Base-by-base conservation (phyloP, 2,329 filamentous ascomycete species). In the Pseudogymnoascus sp. region DNA sequence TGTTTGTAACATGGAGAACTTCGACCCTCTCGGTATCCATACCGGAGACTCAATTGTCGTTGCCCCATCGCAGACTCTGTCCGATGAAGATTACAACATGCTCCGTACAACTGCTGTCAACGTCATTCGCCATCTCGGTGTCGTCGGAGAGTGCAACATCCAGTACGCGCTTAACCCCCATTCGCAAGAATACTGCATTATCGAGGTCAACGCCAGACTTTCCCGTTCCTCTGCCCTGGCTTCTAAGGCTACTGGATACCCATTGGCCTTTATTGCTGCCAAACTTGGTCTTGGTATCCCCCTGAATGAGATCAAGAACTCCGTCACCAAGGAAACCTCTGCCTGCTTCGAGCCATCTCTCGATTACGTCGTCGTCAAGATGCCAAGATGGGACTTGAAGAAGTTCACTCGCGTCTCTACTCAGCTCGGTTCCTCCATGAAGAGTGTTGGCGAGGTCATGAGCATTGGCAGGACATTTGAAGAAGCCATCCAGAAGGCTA, bases 1-100 rank as follows among this genome's bases (percentile, higher is more conserved):
- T 6, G 95, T 99, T 66, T 99, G 95, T 77, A 99, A 99, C 81
- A 97, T 99, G 95, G 95, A 99, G 80, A 99, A 99, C 79, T 99
- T 99, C 73, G 95, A 99, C 76, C 95, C 95, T 63, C 87, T 99
- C 1, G 95, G 95, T 71, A 97, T 97, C 67, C 95, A 97, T 74
- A 99, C 95, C 2, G 95, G 95, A 76, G 95, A 99, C 75, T 97
- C 93, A 11, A 97, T 99, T 69, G 95, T 99, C 62, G 95, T 99
- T 57, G 95, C 95, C 8, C 95, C 95, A 42, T 97, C 93, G 3
- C 95, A 97, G 77, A 99, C 95, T 0, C 82, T 99, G 19, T 96
- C 92, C 2, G 93, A 99, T 66, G 92, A 97, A 75, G 95, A 99
- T 77, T 99, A 97, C 82, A 96, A 97, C 78, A 97, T 97, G 95